A percentile compares a stretch with the other conserved stretches of the same genome.
phyloP scores from a whole-genome alignment of 169 alveolate species.

The Hammondia hammondi region DNA sequence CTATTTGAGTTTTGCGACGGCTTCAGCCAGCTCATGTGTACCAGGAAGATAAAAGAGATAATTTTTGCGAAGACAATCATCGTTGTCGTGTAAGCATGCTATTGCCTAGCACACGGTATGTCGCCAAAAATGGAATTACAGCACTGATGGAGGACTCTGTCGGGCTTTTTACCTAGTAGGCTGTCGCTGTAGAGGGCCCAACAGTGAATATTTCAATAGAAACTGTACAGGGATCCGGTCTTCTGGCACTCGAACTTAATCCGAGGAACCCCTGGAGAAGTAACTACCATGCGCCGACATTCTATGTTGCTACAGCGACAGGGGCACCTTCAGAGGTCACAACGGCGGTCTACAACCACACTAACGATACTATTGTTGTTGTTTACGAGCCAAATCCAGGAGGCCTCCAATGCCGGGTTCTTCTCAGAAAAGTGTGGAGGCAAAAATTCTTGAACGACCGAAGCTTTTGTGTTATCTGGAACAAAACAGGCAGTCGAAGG shows the following conservation, averaged over 20 bases:
- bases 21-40: not conserved
- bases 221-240: slow-evolving; percentile 2
- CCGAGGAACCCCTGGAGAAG: slow-evolving; percentile 67
- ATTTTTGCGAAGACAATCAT: slow-evolving; percentile 54
- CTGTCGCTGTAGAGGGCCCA: not conserved
- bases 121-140: not conserved
- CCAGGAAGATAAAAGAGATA: slow-evolving; percentile 67
- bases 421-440: slow-evolving; percentile 5
- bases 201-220: no score
- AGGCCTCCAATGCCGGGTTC: slow-evolving; percentile 58
- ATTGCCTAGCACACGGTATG: not conserved
- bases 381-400: slow-evolving; percentile 70
- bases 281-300: not conserved
- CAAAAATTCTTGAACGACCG: not conserved
- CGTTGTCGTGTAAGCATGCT: slow-evolving; percentile 48
- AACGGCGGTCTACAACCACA: slow-evolving; percentile 55
- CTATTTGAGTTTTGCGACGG: not conserved
- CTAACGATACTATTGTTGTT: slow-evolving; percentile 61
- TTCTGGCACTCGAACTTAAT: slow-evolving; percentile 48
- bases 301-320: not conserved
- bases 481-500: slow-evolving; percentile 41
- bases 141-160: slow-evolving; percentile 68
- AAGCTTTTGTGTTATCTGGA: not conserved
- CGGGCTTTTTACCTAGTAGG: slow-evolving; percentile 64
- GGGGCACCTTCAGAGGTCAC: slow-evolving; percentile 55